Conservation (phyloP, 2,329 filamentous ascomycete species). For the Alternaria angustiovoidea region DNA sequence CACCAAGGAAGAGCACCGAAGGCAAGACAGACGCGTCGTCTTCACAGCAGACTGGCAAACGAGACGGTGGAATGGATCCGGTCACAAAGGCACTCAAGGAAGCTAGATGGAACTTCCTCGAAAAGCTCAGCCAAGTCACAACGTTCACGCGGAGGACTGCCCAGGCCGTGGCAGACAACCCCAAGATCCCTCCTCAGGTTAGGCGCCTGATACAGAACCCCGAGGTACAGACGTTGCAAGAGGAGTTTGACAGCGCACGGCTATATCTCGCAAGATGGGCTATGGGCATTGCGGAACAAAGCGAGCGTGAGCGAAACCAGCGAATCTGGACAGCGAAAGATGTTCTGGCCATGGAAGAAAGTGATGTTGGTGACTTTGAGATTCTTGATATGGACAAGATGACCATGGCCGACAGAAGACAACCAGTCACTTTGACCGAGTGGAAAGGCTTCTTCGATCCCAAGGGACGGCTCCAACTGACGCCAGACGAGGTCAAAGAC, state of each 20-base stretch:
- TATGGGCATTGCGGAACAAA: constrained; percentile 98
- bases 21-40: constrained; percentile 35
- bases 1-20: constrained; percentile 46
- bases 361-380: constrained; percentile 94
- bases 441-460: constrained; percentile 92
- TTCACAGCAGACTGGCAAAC: constrained; percentile 42
- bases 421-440: constrained; percentile 79
- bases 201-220: constrained; percentile 85
- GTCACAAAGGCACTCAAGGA: constrained; percentile 94
- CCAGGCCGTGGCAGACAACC: constrained; percentile 90
- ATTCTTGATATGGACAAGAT: constrained; percentile 82
- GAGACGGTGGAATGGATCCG: constrained; percentile 85
- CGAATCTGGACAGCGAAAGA: constrained; percentile 94
- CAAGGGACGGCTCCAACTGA: constrained; percentile 79
- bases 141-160: constrained; percentile 93
- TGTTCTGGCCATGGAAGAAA: constrained; percentile 92
- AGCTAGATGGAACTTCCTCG: constrained; percentile 93
- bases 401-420: constrained; percentile 78
- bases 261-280: constrained; percentile 96
- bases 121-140: constrained; percentile 96
- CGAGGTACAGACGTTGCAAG: constrained; percentile 92
- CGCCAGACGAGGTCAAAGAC: constrained; percentile 92
- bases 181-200: constrained; percentile 87
- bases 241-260: constrained; percentile 96
- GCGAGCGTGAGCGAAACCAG: constrained; percentile 83